Base-by-base conservation (phyloP, 129 eudicot genomes). In the Mikania micrantha region DNA sequence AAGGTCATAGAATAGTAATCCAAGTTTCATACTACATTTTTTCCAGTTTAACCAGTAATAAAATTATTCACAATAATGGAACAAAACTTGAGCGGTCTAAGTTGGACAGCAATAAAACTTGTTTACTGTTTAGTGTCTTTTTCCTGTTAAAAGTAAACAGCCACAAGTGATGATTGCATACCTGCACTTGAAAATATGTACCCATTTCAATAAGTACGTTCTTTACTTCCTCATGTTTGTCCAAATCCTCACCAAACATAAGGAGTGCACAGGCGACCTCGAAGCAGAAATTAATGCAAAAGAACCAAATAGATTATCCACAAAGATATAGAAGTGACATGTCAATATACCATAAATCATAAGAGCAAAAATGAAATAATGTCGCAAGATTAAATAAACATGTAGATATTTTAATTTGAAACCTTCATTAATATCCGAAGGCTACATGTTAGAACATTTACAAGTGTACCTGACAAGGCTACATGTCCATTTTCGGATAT, bases 171-270 rank as follows among this genome's bases (percentile, higher is more conserved):
- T 31, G 24, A 52, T 65, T 31, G 66, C 79, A 65, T 65, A 77
- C 96, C 96, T 86, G 96, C 31, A 89, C 96, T 84, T 89, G 96
- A 73, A 89, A 89, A 73, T 89, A 89, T 72, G 85, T 89, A 61
- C 96, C 96, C 96, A 89, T 89, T 69, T 89, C 94, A 77, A 89
- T 77, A 62, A 89, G 87, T 66, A 89, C 84, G 31, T 84, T 75
- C 79, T 86, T 86, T 42, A 86, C 96, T 66, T 82, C 77, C 64
- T 71, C 69, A 70, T 89, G 96, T 69, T 86, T 83, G 44, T 89
- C 96, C 19, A 89, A 79, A 61, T 89, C 82, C 77, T 89, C 90
- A 9, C 96, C 96, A 31, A 71, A 68, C 86, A 89, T 83, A 20
- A 89, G 86, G 60, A 89, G 82, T 31, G 96, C 96, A 63, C 94